Evolutionary conservation across 306 rosid species (phyloP).

Genomic region (Cucumis hystrix): DNA sequence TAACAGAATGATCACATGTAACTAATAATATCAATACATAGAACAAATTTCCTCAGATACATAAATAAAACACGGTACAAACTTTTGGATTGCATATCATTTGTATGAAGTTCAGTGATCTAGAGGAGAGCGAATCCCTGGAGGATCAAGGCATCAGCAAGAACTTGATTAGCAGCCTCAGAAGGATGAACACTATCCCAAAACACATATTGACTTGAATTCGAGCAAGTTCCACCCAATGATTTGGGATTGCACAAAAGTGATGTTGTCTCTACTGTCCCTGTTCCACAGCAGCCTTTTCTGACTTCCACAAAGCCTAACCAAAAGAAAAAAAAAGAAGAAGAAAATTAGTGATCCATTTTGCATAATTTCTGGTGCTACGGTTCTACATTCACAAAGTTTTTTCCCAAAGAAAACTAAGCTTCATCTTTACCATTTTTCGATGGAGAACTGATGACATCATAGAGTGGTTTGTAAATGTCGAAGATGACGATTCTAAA

Average conservation of each 20-base stretch:
- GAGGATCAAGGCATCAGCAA: constrained; percentile 57
- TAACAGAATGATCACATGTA: neutral
- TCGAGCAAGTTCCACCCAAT: constrained; percentile 79
- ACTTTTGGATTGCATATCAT: neutral
- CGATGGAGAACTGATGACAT: constrained; percentile 64
- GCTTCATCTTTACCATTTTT: constrained; percentile 37
- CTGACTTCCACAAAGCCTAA: constrained; percentile 66
- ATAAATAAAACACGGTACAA: neutral
- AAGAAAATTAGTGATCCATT: neutral
- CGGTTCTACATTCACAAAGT: neutral
- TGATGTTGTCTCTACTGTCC: constrained; percentile 51
- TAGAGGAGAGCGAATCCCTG: constrained; percentile 60
- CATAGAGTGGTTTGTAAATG: constrained; percentile 65
- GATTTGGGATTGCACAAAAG: constrained; percentile 68
- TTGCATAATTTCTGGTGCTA: neutral
- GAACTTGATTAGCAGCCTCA: constrained; percentile 70
- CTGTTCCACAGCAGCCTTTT: constrained; percentile 96
- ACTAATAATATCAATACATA: neutral
- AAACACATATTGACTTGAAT: constrained; percentile 82
- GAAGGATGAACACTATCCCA: constrained; percentile 97
- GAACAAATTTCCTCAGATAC: neutral
- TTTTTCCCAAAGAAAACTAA: neutral
- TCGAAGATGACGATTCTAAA: constrained; percentile 70
- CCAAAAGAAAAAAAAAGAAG: neutral
- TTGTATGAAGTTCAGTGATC: constrained; percentile 11